Evolutionary conservation across 768 basidiomycete species (phyloP), one percentile per base, ranked within the genome.

Genomic region (Termitomyces sp.): DNA sequence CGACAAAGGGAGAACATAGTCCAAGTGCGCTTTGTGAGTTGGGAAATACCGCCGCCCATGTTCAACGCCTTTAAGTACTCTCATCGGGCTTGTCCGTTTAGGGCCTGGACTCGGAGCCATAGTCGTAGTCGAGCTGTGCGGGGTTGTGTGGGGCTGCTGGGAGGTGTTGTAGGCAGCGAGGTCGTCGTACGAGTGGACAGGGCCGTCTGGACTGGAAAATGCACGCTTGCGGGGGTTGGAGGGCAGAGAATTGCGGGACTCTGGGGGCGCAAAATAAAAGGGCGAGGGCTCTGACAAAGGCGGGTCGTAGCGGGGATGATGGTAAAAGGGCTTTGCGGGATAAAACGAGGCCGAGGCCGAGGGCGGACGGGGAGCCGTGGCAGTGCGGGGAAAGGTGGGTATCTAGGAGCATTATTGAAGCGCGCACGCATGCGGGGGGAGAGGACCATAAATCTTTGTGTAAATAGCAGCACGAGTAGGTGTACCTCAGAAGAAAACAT

Each of bases 201-300:
- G 75, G 33, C 77, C 78, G 65, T 85, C 84, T 68, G 83, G 75
- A 76, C 81, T 81, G 55, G 77, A 73, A 77, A 78, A 84, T 63
- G 84, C 75, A 77, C 87, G 84, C 63, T 87, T 87, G 59, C 85
- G 78, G 65, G 84, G 76, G 78, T 78, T 80, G 62, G 65, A 9
- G 58, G 63, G 27, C 50, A 65, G 50, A 22, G 72, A 61, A 37
- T 64, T 59, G 31, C 69, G 78, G 52, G 63, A 45, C 56, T 70
- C 70, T 54, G 86, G 86, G 62, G 87, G 81, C 77, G 86, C 82
- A 85, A 88, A 91, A 77, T 80, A 89, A 83, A 90, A 90, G 56
- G 88, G 88, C 60, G 85, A 87, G 72, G 72, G 37, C 64, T 87
- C 87, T 72, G 79, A 67, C 0, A 16, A 8, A 2, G 42, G 27